phyloP scores from a whole-genome alignment of 23 red algal genomes.

The Agarophyton chilense region DNA sequence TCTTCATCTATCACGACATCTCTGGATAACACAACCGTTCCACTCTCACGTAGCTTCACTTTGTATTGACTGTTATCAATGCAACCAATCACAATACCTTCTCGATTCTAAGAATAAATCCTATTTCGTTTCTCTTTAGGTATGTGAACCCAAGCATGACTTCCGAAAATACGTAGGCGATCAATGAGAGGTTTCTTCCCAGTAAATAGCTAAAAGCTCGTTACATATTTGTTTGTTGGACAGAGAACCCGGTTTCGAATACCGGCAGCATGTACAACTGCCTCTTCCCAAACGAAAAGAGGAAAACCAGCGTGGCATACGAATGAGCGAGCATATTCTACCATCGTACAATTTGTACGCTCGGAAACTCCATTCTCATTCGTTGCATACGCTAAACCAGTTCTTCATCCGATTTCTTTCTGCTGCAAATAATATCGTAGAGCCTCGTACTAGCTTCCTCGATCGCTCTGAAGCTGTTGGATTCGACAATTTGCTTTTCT shows the following conservation, averaged over 20 bases:
- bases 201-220: conserved; percentile 21
- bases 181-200: background rate
- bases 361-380: conserved; percentile 31
- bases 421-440: background rate
- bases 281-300: conserved; percentile 34
- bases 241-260: background rate
- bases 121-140: background rate
- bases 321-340: conserved; percentile 12
- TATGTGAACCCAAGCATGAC: conserved; percentile 9
- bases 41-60: background rate
- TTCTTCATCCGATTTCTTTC: background rate
- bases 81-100: conserved; percentile 16
- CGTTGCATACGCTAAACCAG: background rate
- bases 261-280: background rate
- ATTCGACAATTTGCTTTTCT: background rate
- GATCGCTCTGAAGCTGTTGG: conserved; percentile 6
- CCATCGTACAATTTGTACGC: background rate
- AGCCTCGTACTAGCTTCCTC: background rate
- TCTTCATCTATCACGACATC: conserved; percentile 16
- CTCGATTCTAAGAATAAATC: background rate
- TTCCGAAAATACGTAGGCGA: background rate
- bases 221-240: background rate
- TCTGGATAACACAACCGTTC: background rate
- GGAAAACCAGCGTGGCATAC: background rate
- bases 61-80: conserved; percentile 41